phyloP scores from a whole-genome alignment of 176 grass and related monocot species.

The Musa beccarii region DNA sequence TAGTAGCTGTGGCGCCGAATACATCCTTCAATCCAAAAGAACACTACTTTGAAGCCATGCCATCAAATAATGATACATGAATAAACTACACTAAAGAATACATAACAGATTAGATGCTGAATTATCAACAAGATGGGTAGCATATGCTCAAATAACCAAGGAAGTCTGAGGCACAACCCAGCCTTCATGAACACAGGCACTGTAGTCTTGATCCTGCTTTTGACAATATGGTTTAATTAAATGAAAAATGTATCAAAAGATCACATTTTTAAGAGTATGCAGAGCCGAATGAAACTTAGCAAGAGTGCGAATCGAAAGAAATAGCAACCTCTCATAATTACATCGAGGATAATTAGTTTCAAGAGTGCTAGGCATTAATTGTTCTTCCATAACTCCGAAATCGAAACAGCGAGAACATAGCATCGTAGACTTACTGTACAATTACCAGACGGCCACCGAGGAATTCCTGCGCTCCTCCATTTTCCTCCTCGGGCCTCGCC shows the following conservation, averaged over 20 bases:
- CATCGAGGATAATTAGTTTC: neutral
- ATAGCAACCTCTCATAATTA: neutral
- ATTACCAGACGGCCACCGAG: slow-evolving; percentile 12
- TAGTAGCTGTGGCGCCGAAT: too few relatives aligned
- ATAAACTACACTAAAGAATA: neutral
- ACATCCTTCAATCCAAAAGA: too few relatives aligned
- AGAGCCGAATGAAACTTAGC: neutral
- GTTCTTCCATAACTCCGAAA: neutral
- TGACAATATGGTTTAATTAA: too few relatives aligned
- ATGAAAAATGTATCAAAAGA: too few relatives aligned
- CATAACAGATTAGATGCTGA: neutral
- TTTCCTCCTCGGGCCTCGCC: neutral
- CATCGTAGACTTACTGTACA: slow-evolving; percentile 16
- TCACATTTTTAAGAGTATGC: too few relatives aligned
- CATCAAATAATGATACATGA: too few relatives aligned
- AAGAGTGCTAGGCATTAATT: neutral
- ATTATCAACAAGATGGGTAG: neutral
- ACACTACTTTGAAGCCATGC: too few relatives aligned
- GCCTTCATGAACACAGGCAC: too few relatives aligned
- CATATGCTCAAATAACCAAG: neutral
- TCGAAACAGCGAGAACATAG: neutral
- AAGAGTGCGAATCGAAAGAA: neutral
- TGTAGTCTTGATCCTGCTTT: too few relatives aligned
- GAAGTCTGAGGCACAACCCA: neutral
- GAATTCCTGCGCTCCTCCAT: neutral